Evolutionary conservation across 2,329 filamentous ascomycete species (phyloP), one percentile per base, ranked within the genome.

Genomic region (Ophiosphaerella herpotricha): DNA sequence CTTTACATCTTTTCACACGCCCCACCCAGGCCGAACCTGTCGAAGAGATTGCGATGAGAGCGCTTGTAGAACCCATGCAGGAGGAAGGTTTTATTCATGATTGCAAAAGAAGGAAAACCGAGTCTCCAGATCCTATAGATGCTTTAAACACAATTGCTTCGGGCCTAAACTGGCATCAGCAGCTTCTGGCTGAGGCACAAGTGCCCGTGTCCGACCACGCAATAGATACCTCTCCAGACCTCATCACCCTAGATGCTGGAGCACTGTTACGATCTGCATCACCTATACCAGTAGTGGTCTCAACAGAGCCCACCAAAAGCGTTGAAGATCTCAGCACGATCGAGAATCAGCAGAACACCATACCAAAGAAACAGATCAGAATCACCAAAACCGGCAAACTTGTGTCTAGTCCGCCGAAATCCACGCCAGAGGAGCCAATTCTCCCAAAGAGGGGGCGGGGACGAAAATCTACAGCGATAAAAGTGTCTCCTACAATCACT

Each of bases 371-470:
- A 46, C 74, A 71, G 48, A 66, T 70, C 42, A 72, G 72, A 46
- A 54, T 80, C 33, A 77, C 71, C 42, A 74, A 74, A 21, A 73
- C 69, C 24, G 78, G 78, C n/a, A 78, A 71, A 46, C 73, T 80
- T n/a, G 68, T 75, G 3, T 77, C 77, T 3, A 67, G 72, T 23
- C 64, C 69, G 16, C 71, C 71, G 7, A 70, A 68, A 32, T 38
- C 46, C 37, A 51, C 46, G 8, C 41, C 48, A 14, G 61, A 66
- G 9, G 40, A 48, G 9, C 26, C 58, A 12, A 43, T 31, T 4
- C 54, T 56, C 7, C 60, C 87, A 82, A 88, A 85, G 58, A 62
- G 55, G 48, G 60, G 53, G 51, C 49, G 58, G 39, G 61, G 50
- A 14, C 56, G 63, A 31, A 60, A 57, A 39, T 52, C 58, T 5